These are phyloP conservation scores for Podaxis carcinomalis DNA, from an alignment of 768 basidiomycete genomes.

Conservation along the genomic window DNA sequence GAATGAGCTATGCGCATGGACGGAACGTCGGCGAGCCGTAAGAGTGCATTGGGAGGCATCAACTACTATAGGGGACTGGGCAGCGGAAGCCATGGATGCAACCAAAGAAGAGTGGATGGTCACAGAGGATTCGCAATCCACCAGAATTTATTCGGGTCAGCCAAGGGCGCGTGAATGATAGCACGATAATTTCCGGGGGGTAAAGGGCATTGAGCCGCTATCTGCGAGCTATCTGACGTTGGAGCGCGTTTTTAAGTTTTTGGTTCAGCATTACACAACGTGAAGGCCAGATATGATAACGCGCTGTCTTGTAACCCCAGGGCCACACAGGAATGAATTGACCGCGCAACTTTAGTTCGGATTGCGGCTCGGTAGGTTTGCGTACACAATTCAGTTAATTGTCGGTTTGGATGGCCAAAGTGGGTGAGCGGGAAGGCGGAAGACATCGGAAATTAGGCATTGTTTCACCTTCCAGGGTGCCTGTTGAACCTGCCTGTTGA, in stretches of 20 bases:
- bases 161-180: neutral
- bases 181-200: neutral
- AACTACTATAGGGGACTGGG: neutral
- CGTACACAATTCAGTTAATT: neutral
- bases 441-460: neutral
- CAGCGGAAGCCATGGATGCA: neutral
- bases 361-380: neutral
- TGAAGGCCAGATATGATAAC: neutral
- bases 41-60: neutral
- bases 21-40: neutral
- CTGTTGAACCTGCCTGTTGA: neutral
- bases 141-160: slow-evolving; percentile 7
- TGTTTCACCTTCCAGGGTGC: neutral
- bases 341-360: slow-evolving; percentile 1
- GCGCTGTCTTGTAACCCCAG: neutral
- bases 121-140: neutral
- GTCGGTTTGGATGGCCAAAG: neutral
- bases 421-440: neutral
- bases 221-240: slow-evolving; percentile 1
- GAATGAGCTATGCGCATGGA: neutral
- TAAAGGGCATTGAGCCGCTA: neutral
- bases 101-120: neutral
- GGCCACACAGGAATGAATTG: neutral
- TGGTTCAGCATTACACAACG: neutral
- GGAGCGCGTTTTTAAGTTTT: slow-evolving; percentile 3